Evolutionary conservation across 1,284 basidiomycete species (phyloP).

Genomic region (Pseudozyma tsukubaensis): DNA sequence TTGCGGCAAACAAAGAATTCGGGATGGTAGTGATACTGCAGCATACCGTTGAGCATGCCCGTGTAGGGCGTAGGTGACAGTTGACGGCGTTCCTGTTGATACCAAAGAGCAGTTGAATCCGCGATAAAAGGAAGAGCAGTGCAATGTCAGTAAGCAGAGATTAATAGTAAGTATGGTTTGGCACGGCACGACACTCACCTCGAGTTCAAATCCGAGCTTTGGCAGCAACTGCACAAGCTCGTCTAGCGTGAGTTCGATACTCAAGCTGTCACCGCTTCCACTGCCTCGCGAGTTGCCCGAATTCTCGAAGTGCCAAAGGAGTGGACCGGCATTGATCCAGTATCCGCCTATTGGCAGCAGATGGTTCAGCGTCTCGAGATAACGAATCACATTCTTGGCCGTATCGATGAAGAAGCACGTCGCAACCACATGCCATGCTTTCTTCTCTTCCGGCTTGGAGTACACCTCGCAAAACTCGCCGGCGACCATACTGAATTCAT

Average conservation of each 20-base stretch:
- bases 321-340: conserved; percentile 75
- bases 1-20: conserved; percentile 69
- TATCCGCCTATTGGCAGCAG: conserved; percentile 59
- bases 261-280: conserved; percentile 36
- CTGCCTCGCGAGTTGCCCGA: conserved; percentile 70
- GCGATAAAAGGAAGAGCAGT: not conserved
- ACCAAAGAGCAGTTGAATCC: not conserved
- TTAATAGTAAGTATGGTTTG: not conserved
- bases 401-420: conserved; percentile 99
- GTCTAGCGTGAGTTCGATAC: conserved; percentile 85
- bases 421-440: conserved; percentile 86
- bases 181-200: conserved; percentile 72
- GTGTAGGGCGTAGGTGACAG: conserved; percentile 86
- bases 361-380: conserved; percentile 66
- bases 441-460: conserved; percentile 74
- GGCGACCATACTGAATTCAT: conserved; percentile 68
- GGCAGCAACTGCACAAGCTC: conserved; percentile 83
- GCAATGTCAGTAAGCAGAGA: not conserved
- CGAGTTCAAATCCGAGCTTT: conserved; percentile 84
- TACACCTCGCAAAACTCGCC: conserved; percentile 66
- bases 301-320: conserved; percentile 97
- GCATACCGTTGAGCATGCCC: conserved; percentile 82
- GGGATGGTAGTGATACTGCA: conserved; percentile 86
- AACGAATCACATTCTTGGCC: conserved; percentile 69
- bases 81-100: conserved; percentile 78